phyloP scores from a whole-genome alignment of 2,329 filamentous ascomycete species.

The Talaromyces pinophilus region DNA sequence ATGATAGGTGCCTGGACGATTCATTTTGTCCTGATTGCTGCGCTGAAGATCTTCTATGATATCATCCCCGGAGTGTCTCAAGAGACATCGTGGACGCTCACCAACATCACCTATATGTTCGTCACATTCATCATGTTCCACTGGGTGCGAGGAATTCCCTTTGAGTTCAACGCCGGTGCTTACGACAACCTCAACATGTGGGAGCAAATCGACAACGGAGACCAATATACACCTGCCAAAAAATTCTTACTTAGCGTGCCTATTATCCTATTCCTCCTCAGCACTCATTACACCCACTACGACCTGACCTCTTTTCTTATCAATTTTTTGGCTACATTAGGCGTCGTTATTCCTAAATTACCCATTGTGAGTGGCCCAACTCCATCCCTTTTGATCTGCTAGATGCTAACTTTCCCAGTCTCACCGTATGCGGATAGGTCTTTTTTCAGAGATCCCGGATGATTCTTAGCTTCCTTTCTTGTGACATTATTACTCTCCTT shows the following conservation, averaged over 20 bases:
- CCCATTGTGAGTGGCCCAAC: conserved; percentile 72
- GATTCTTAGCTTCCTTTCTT: conserved; percentile 46
- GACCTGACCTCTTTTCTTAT: conserved; percentile 95
- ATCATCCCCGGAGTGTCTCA: conserved; percentile 95
- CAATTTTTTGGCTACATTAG: conserved; percentile 90
- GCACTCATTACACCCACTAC: conserved; percentile 99
- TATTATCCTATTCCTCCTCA: conserved; percentile 89
- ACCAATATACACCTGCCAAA: conserved; percentile 97
- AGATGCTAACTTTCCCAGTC: conserved; percentile 56
- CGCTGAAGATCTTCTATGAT: conserved; percentile 94
- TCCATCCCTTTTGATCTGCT: background rate
- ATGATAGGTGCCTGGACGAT: conserved; percentile 80
- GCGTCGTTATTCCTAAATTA: conserved; percentile 92
- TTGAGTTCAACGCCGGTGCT: conserved; percentile 97
- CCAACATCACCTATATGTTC: conserved; percentile 99
- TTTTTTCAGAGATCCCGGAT: conserved; percentile 70
- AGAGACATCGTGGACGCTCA: conserved; percentile 97
- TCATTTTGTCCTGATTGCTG: conserved; percentile 87
- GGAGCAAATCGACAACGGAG: conserved; percentile 99
- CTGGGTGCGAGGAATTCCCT: conserved; percentile 94
- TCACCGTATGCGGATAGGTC: conserved; percentile 73
- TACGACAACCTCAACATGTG: conserved; percentile 99
- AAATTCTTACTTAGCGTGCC: conserved; percentile 96
- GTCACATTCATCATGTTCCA: conserved; percentile 99
- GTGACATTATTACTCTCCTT: conserved; percentile 22